A percentile compares a stretch with the other conserved stretches of the same genome.
Evolutionary conservation across 345 rosid species (phyloP).

Genomic region (Melaleuca quinquenervia): DNA sequence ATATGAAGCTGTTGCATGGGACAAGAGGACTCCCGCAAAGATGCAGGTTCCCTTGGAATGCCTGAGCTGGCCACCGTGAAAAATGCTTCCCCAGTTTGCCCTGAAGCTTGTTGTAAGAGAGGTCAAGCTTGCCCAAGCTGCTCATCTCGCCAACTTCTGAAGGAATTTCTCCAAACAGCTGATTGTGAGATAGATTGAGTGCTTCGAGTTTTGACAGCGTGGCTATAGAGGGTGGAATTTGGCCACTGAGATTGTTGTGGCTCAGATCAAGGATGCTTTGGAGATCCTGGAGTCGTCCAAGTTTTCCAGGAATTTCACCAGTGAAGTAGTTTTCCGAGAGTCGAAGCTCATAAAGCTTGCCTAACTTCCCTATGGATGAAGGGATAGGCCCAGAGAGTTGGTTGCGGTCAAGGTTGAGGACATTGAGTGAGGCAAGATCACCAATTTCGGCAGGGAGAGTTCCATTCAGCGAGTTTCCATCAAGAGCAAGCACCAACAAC

Average conservation of each 20-base stretch:
- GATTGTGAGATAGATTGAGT: constrained; percentile 80
- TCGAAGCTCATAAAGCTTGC: constrained; percentile 59
- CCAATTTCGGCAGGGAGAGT: constrained; percentile 50
- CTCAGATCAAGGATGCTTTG: constrained; percentile 75
- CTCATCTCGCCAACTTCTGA: constrained; percentile 47
- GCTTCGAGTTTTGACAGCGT: constrained; percentile 57
- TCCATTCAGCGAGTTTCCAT: constrained; percentile 53
- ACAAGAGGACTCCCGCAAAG: constrained; percentile 79
- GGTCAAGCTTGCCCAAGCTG: constrained; percentile 70
- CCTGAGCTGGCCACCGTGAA: constrained; percentile 70
- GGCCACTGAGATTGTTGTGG: constrained; percentile 59
- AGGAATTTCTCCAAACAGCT: constrained; percentile 63
- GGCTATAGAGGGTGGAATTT: constrained; percentile 60
- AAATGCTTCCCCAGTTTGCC: constrained; percentile 66
- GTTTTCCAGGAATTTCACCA: constrained; percentile 63
- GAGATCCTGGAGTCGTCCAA: constrained; percentile 68
- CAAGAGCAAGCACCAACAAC: constrained; percentile 61
- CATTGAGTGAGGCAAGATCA: constrained; percentile 46
- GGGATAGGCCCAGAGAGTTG: constrained; percentile 65
- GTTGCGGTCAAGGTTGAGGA: constrained; percentile 52
- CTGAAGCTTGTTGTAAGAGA: constrained; percentile 61
- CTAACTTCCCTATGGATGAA: constrained; percentile 48
- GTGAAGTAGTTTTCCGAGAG: constrained; percentile 58
- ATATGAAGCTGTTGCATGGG: constrained; percentile 16
- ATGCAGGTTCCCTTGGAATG: constrained; percentile 51